Percentiles rank a stretch among this genome's conserved stretches.
Conservation (phyloP, 2,329 filamentous ascomycete genomes). For the Huntiella decipiens region DNA sequence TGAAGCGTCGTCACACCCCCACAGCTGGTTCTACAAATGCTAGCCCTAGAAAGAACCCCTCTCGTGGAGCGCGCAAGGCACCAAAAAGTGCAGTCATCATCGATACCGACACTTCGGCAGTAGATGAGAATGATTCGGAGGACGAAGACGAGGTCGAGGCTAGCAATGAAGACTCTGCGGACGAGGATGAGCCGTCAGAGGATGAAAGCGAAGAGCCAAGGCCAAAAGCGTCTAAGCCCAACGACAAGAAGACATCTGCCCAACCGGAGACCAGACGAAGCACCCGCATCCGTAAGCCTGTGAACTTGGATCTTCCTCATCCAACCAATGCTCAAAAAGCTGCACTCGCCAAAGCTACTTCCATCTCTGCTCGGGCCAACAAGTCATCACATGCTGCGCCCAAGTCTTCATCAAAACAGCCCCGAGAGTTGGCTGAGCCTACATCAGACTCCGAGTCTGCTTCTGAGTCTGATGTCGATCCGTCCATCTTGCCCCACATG, state of each 20-base stretch:
- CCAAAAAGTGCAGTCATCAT: conserved; percentile 5
- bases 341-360: neutral
- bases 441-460: neutral
- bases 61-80: conserved; percentile 4
- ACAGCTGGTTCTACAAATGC: neutral
- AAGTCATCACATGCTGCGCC: neutral
- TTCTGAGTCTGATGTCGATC: conserved; percentile 2
- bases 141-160: neutral
- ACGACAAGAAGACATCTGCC: neutral
- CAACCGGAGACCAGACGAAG: neutral
- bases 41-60: conserved; percentile 9
- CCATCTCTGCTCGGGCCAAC: neutral
- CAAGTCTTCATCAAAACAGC: neutral
- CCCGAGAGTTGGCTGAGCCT: neutral
- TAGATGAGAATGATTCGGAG: neutral
- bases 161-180: neutral
- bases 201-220: neutral
- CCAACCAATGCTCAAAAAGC: neutral
- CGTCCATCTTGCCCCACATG: conserved; percentile 3
- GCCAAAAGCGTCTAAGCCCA: neutral
- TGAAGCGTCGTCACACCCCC: conserved; percentile 4
- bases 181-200: conserved; percentile 2
- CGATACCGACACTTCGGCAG: conserved; percentile 4
- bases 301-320: neutral
- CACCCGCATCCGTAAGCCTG: neutral